Evolutionary conservation across 305 asterid species (phyloP).

Genomic region (Andrographis paniculata): DNA sequence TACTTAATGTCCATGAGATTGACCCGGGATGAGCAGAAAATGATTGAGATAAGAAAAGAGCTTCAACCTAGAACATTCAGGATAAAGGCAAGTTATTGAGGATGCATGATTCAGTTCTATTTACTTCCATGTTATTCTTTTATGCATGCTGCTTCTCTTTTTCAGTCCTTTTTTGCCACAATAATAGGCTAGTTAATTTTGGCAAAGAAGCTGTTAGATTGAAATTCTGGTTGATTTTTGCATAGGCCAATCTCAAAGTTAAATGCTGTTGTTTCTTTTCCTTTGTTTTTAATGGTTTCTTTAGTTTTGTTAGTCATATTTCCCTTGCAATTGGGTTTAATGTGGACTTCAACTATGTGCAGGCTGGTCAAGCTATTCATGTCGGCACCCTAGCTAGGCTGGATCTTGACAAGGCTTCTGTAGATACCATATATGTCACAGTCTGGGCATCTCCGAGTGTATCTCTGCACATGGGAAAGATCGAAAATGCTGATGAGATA

Average conservation of each 20-base stretch:
- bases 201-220: neutral
- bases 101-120: too few species aligned
- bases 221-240: neutral
- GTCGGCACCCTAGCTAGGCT: slow-evolving; percentile 67
- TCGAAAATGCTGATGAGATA: slow-evolving; percentile 74
- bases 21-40: slow-evolving; percentile 83
- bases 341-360: slow-evolving; percentile 22
- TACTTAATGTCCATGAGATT: slow-evolving; percentile 77
- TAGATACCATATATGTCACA: slow-evolving; percentile 71
- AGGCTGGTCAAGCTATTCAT: slow-evolving; percentile 87
- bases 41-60: slow-evolving; percentile 91
- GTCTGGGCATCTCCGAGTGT: slow-evolving; percentile 70
- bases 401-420: slow-evolving; percentile 73
- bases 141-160: neutral
- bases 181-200: slow-evolving; percentile 3
- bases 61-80: slow-evolving; percentile 77
- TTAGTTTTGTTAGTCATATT: neutral
- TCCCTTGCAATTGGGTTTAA: slow-evolving; percentile 12
- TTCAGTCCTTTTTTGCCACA: neutral
- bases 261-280: slow-evolving; percentile 1
- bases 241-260: neutral
- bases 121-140: too few species aligned
- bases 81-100: slow-evolving; percentile 61
- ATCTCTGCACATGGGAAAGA: slow-evolving; percentile 82
- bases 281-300: neutral